phyloP scores from a whole-genome alignment of 306 rosid species.

The Alnus rubra region DNA sequence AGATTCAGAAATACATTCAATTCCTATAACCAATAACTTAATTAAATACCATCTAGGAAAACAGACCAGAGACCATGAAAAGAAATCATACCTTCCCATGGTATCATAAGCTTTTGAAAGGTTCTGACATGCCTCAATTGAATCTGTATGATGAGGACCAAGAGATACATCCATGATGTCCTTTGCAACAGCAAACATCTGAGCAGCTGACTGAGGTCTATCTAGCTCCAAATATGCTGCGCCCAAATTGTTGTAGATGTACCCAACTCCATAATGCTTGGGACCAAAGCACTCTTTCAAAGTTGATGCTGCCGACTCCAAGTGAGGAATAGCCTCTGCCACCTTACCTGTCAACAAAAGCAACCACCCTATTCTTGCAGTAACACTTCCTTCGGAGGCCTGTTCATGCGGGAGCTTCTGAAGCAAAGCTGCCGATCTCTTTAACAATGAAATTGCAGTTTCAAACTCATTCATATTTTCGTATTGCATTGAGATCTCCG shows the following conservation, averaged over 20 bases:
- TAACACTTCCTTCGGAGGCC: slow-evolving; percentile 84
- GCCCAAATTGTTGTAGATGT: slow-evolving; percentile 90
- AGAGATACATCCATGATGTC: slow-evolving; percentile 93
- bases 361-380: slow-evolving; percentile 92
- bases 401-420: slow-evolving; percentile 93
- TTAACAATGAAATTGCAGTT: slow-evolving; percentile 77
- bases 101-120: slow-evolving; percentile 87
- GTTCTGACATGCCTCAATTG: slow-evolving; percentile 89
- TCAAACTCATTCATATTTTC: slow-evolving; percentile 93
- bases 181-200: slow-evolving; percentile 89
- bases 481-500: slow-evolving; percentile 82
- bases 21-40: slow-evolving; percentile 21
- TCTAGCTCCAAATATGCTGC: slow-evolving; percentile 92
- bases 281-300: slow-evolving; percentile 90
- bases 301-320: slow-evolving; percentile 89
- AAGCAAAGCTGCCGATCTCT: slow-evolving; percentile 66
- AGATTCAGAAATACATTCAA: slow-evolving; percentile 6
- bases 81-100: slow-evolving; percentile 61
- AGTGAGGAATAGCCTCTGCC: slow-evolving; percentile 75
- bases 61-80: slow-evolving; percentile 23
- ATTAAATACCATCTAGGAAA: slow-evolving; percentile 17
- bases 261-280: slow-evolving; percentile 94
- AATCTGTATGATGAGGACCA: slow-evolving; percentile 88
- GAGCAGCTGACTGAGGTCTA: slow-evolving; percentile 94
- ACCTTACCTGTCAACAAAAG: slow-evolving; percentile 87